Conservation (phyloP, 2,329 filamentous ascomycete genomes). For the Aspergillus terreus region DNA sequence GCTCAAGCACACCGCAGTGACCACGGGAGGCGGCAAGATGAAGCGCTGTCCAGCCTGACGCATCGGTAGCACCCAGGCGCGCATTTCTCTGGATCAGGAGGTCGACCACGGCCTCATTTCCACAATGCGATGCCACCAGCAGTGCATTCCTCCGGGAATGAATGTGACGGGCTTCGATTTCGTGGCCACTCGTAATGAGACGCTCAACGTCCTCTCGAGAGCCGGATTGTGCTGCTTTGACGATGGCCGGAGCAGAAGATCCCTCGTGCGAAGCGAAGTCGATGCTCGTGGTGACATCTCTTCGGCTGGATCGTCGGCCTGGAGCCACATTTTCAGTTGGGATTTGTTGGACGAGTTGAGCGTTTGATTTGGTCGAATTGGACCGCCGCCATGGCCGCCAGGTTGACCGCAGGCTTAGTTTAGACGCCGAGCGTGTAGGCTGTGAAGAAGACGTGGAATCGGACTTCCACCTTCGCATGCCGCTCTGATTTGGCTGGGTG, state of each 20-base stretch:
- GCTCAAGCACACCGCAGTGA: slow-evolving; percentile 25
- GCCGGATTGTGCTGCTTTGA: slow-evolving; percentile 35
- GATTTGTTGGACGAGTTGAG: slow-evolving; percentile 9
- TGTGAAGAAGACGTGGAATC: slow-evolving; percentile 8
- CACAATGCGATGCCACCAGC: slow-evolving; percentile 38
- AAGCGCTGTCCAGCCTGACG: slow-evolving; percentile 26
- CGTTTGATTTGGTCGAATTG: slow-evolving; percentile 3
- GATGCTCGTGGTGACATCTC: slow-evolving; percentile 32
- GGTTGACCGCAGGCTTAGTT: slow-evolving; percentile 16
- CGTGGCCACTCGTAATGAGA: slow-evolving; percentile 27
- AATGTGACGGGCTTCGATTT: slow-evolving; percentile 29
- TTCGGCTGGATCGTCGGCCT: slow-evolving; percentile 15
- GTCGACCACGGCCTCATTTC: slow-evolving; percentile 32
- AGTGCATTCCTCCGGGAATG: slow-evolving; percentile 34
- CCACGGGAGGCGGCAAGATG: slow-evolving; percentile 32
- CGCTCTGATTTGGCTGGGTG: slow-evolving; percentile 3
- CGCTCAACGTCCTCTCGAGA: slow-evolving; percentile 31
- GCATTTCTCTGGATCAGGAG: slow-evolving; percentile 31
- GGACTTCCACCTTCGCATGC: slow-evolving; percentile 19
- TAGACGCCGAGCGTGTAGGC: slow-evolving; percentile 13
- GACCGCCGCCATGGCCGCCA: slow-evolving; percentile 15
- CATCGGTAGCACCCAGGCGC: slow-evolving; percentile 26
- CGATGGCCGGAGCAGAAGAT: slow-evolving; percentile 28
- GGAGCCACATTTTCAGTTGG: slow-evolving; percentile 1
- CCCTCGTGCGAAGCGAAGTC: slow-evolving; percentile 29